Base-by-base conservation (phyloP, 1,284 basidiomycete genomes). In the Puccinia triticina region DNA sequence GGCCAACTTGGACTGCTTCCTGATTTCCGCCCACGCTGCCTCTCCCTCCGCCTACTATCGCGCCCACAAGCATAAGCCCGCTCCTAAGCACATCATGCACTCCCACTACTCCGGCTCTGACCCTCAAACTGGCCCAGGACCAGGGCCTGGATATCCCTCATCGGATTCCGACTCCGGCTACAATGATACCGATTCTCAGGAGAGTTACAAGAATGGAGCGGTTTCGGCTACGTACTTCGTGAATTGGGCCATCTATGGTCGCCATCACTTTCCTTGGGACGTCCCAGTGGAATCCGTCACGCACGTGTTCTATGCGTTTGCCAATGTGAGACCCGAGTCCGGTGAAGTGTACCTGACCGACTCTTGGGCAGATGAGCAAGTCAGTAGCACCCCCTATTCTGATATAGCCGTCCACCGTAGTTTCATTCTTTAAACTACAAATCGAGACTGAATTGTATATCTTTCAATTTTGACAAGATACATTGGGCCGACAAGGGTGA, bases 301-400 rank as follows among this genome's bases (percentile, higher is more conserved):
- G 12, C 87, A 87, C 83, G 84, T 87, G 59, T 83, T 87, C 48
- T 87, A 87, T 77, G 86, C 86, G 7, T 87, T 87, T 80, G 87
- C 86, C 55, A 86, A 87, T 80, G 84, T 87, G 53, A 84, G 85
- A 32, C 84, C 86, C 0, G 86, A 86, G 55, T 85, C 84, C 16
- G 87, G 87, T 32, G 84, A 84, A 21, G 86, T 87, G 21, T 84
- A 86, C 76, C 84, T 87, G 53, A 86, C 86, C n/a, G 87, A 87
- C 81, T 79, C 84, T 26, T 87, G 87, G 87, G 84, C 86, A 32
- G 87, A 87, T 82, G 85, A 86, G 48, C 61, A 81, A 53, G 83
- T 83, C 23, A 55, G 81, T 76, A 37, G 14, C 37, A 3, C 32
- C 64, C 21, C 32, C 37, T n/a, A n/a, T n/a, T n/a, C n/a, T n/a